Conservation (phyloP, 2,329 filamentous ascomycete genomes). For the Thermoascus crustaceus region DNA sequence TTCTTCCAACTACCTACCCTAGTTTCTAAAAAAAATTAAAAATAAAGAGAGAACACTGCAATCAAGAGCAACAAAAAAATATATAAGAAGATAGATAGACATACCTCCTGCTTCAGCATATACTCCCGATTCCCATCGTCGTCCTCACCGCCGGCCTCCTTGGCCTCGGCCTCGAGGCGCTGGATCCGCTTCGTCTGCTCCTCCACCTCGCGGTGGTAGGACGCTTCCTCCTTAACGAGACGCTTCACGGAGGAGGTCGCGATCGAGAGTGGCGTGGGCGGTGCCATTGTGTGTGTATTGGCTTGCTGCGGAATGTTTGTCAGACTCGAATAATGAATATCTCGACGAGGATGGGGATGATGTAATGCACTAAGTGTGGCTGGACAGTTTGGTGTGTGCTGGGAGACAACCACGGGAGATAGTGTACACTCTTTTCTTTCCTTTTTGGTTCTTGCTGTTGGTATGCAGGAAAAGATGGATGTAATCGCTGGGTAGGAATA, state of each 20-base stretch:
- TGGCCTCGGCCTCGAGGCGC: slow-evolving; percentile 56
- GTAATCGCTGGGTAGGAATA: too few relatives aligned
- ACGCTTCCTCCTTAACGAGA: slow-evolving; percentile 82
- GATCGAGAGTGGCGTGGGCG: slow-evolving; percentile 68
- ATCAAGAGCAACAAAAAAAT: slow-evolving; percentile 3
- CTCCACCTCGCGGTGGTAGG: slow-evolving; percentile 78
- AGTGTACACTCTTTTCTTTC: too few relatives aligned
- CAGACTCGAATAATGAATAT: slow-evolving; percentile 1
- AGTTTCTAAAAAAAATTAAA: too few relatives aligned
- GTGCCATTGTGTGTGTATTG: slow-evolving; percentile 60
- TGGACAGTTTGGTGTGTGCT: too few relatives aligned
- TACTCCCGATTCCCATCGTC: slow-evolving; percentile 73
- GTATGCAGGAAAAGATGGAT: too few relatives aligned
- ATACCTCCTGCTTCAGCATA: slow-evolving; percentile 77
- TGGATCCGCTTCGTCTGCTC: slow-evolving; percentile 65
- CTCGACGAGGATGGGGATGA: not conserved
- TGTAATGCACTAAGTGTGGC: too few relatives aligned
- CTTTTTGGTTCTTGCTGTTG: too few relatives aligned
- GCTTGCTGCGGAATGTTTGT: not conserved
- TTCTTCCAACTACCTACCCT: not conserved
- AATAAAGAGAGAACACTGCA: not conserved
- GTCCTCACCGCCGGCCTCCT: slow-evolving; percentile 48
- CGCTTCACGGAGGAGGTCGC: slow-evolving; percentile 71
- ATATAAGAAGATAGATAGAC: slow-evolving; percentile 14
- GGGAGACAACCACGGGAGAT: too few relatives aligned